Evolutionary conservation across 2,329 filamentous ascomycete genomes (phyloP).

Genomic region (Colletotrichum spaethianum): DNA sequence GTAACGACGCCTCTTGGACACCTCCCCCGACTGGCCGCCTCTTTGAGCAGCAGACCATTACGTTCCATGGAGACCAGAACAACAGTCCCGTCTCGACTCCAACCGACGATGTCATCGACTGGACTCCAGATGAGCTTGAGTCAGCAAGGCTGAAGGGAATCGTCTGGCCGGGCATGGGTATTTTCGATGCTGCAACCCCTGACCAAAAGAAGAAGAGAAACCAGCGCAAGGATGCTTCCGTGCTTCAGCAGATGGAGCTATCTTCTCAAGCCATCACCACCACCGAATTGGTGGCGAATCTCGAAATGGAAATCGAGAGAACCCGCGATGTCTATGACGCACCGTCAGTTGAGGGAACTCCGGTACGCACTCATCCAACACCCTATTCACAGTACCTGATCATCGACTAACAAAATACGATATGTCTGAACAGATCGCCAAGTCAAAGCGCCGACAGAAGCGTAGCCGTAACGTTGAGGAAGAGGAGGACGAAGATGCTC

Average conservation of each 20-base stretch:
- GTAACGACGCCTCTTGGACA: conserved; percentile 16
- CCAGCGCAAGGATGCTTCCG: conserved; percentile 81
- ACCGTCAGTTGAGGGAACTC: conserved; percentile 66
- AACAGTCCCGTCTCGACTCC: conserved; percentile 10
- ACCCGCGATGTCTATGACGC: conserved; percentile 73
- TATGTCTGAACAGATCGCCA: background rate
- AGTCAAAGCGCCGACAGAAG: conserved; percentile 29
- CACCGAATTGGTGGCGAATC: conserved; percentile 75
- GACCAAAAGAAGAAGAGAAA: conserved; percentile 82
- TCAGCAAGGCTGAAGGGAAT: conserved; percentile 72
- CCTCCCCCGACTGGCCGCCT: conserved; percentile 5
- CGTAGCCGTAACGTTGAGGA: background rate
- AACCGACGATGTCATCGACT: conserved; percentile 9
- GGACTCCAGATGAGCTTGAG: conserved; percentile 25
- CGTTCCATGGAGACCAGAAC: conserved; percentile 22
- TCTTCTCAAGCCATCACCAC: conserved; percentile 76
- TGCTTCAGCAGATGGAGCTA: conserved; percentile 76
- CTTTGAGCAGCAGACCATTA: conserved; percentile 34
- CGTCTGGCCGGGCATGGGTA: conserved; percentile 83
- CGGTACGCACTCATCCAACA: conserved; percentile 56
- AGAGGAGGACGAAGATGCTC: background rate
- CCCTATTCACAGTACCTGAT: too few relatives aligned
- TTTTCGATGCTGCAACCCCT: conserved; percentile 84
- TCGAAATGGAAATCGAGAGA: conserved; percentile 64
- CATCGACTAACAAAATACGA: background rate